A percentile compares a stretch with the other conserved stretches of the same genome.
These are phyloP conservation scores for Vitis cinerea DNA, from an alignment of 164 flowering plant genomes.

Conservation along the genomic window DNA sequence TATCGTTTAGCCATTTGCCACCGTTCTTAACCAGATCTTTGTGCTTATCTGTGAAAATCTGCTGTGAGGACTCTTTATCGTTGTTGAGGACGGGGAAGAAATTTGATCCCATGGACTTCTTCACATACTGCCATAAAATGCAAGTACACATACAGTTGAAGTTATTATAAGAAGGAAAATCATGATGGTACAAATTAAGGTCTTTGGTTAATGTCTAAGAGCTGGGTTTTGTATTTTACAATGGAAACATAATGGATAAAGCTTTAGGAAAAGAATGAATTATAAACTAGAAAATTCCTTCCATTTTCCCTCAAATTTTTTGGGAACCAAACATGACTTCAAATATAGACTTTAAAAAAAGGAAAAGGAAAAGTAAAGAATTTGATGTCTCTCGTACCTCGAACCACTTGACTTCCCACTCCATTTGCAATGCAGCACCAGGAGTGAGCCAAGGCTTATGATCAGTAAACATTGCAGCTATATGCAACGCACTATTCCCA, in stretches of 20 bases:
- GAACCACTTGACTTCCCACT: conserved; percentile 53
- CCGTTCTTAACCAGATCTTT: conserved; percentile 1
- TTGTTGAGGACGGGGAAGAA: conserved; percentile 17
- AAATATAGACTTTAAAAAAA: too few relatives aligned
- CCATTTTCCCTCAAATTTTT: too few relatives aligned
- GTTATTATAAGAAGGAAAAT: too few relatives aligned
- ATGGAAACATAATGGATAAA: too few relatives aligned
- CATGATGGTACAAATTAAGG: too few relatives aligned
- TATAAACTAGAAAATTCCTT: too few relatives aligned
- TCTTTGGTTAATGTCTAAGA: too few relatives aligned
- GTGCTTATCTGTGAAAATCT: conserved; percentile 19
- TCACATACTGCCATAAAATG: conserved; percentile 17
- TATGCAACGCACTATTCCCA: conserved; percentile 45
- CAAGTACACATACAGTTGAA: too few relatives aligned
- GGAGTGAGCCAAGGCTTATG: conserved; percentile 46
- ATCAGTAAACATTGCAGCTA: conserved; percentile 31
- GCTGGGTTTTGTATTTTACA: too few relatives aligned
- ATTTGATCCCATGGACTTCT: conserved; percentile 11
- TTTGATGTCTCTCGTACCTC: conserved; percentile 24
- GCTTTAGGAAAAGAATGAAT: too few relatives aligned
- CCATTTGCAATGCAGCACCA: conserved; percentile 49
- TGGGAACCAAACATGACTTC: too few relatives aligned
- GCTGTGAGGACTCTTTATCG: conserved; percentile 6
- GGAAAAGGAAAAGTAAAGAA: too few relatives aligned
- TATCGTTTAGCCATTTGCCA: conserved; percentile 19